Conservation (phyloP, 1,284 basidiomycete genomes). For the Cutaneotrichosporon sp. region DNA sequence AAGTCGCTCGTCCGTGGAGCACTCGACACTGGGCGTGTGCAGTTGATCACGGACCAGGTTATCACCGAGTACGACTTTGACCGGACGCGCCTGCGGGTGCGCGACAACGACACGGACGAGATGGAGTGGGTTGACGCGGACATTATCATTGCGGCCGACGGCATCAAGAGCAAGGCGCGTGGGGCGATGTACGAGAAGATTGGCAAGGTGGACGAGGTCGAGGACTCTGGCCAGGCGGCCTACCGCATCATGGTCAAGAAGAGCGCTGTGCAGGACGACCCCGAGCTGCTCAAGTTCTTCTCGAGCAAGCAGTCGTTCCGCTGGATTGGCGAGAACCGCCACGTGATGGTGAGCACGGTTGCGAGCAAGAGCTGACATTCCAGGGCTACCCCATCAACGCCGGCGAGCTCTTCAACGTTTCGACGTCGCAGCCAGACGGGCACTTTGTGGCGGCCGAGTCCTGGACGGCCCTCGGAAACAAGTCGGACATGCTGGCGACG, state of each 20-base stretch:
- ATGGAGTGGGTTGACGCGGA: slow-evolving; percentile 45
- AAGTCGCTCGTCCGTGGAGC: slow-evolving; percentile 40
- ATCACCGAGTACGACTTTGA: slow-evolving; percentile 45
- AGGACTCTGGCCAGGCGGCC: slow-evolving; percentile 52
- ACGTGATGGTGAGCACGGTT: slow-evolving; percentile 42
- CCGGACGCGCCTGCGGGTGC: slow-evolving; percentile 33
- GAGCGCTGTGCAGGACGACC: slow-evolving; percentile 38
- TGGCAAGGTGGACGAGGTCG: slow-evolving; percentile 43
- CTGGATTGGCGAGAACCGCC: slow-evolving; percentile 50
- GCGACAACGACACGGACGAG: slow-evolving; percentile 21
- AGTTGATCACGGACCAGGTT: slow-evolving; percentile 34
- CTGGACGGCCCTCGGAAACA: slow-evolving; percentile 51
- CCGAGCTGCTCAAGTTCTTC: slow-evolving; percentile 46
- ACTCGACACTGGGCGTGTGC: slow-evolving; percentile 33
- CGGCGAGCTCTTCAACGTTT: slow-evolving; percentile 48
- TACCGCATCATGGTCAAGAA: slow-evolving; percentile 50
- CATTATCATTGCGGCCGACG: slow-evolving; percentile 48
- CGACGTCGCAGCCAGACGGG: slow-evolving; percentile 49
- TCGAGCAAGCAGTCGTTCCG: slow-evolving; percentile 40
- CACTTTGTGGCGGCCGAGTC: slow-evolving; percentile 40
- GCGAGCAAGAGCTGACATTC: not conserved
- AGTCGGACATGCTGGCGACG: slow-evolving; percentile 41
- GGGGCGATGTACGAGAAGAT: slow-evolving; percentile 37
- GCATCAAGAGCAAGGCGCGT: slow-evolving; percentile 46
- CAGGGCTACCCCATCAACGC: slow-evolving; percentile 46